phyloP scores from a whole-genome alignment of 1,139 yeast species.

The Lodderomyces pseudojiufengensis region DNA sequence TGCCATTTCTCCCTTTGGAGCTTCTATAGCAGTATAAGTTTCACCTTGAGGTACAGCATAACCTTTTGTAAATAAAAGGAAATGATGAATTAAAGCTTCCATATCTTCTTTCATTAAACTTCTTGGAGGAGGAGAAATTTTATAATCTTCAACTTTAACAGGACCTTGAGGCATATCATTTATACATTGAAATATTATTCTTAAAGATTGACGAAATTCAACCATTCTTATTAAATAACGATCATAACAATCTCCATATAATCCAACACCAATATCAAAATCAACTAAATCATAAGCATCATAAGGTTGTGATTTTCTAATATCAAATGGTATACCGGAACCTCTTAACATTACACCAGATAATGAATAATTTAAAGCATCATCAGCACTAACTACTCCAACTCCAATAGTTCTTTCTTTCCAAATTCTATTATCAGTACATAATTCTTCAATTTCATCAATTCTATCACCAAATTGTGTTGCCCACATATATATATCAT shows the following conservation, averaged over 20 bases:
- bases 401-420: conserved; percentile 80
- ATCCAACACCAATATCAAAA: conserved; percentile 83
- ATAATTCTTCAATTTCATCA: conserved; percentile 86
- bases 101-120: conserved; percentile 83
- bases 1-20: conserved; percentile 96
- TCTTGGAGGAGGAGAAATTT: conserved; percentile 82
- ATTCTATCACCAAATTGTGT: conserved; percentile 92
- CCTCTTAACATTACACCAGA: conserved; percentile 92
- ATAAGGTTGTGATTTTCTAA: conserved; percentile 84
- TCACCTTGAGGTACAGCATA: conserved; percentile 88
- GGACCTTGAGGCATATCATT: conserved; percentile 94
- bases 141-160: conserved; percentile 86
- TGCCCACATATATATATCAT: conserved; percentile 95
- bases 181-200: conserved; percentile 86
- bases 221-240: conserved; percentile 87
- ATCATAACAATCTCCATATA: conserved; percentile 89
- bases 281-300: conserved; percentile 87
- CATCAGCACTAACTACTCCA: conserved; percentile 81
- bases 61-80: conserved; percentile 83
- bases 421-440: conserved; percentile 92
- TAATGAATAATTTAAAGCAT: conserved; percentile 76
- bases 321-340: conserved; percentile 83
- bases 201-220: conserved; percentile 85
- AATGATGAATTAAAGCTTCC: conserved; percentile 91
- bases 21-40: conserved; percentile 88